Percentiles rank a stretch among this genome's conserved stretches.
These are phyloP conservation scores for Logfia minima DNA, from an alignment of 129 eudicot genomes.

Conservation along the genomic window DNA sequence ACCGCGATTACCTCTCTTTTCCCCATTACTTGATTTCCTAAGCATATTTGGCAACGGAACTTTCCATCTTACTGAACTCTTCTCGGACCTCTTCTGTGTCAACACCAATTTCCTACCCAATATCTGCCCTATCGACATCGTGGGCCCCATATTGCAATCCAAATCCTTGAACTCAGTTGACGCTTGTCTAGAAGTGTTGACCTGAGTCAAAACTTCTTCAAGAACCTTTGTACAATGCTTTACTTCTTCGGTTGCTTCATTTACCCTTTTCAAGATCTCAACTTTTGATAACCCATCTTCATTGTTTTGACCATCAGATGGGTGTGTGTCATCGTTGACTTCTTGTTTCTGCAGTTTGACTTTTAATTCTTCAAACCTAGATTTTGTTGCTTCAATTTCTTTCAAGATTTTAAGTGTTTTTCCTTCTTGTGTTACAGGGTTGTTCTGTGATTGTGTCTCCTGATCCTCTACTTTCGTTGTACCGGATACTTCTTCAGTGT, in stretches of 20 bases:
- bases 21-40: conserved; percentile 36
- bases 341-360: conserved; percentile 23
- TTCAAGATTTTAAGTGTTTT: conserved; percentile 20
- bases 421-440: not conserved
- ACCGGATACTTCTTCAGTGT: not conserved
- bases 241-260: conserved; percentile 73
- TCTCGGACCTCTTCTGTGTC: conserved; percentile 50
- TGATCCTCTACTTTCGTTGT: not conserved
- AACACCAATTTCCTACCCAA: conserved; percentile 75
- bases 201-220: conserved; percentile 65
- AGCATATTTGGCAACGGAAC: conserved; percentile 75
- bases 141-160: conserved; percentile 48
- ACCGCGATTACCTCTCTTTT: conserved; percentile 33
- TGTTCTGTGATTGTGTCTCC: not conserved
- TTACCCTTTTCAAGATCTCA: conserved; percentile 64
- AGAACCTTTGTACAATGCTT: conserved; percentile 55
- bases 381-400: conserved; percentile 26
- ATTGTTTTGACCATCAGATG: not conserved
- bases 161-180: conserved; percentile 22
- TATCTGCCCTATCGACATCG: conserved; percentile 87
- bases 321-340: conserved; percentile 1
- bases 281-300: conserved; percentile 52
- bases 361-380: conserved; percentile 23
- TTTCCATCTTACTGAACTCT: conserved; percentile 41
- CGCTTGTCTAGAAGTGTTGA: conserved; percentile 54